phyloP scores from a whole-genome alignment of 805 yeast genomes.

The Teunomyces tritomae region DNA sequence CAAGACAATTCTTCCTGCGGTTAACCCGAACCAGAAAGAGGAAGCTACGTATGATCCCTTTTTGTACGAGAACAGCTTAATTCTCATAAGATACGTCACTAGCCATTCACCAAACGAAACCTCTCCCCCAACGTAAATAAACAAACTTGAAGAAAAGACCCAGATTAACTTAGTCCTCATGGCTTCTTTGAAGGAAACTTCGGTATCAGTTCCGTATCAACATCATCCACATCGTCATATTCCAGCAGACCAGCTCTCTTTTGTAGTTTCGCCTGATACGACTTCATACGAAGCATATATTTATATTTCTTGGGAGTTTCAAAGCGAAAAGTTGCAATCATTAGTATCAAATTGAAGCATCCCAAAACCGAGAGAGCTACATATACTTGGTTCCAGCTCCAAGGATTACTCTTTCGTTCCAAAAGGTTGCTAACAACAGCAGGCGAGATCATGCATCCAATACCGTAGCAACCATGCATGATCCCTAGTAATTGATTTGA shows the following conservation, averaged over 20 bases:
- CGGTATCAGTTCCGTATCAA: background rate
- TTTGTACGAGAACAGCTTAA: slow-evolving; percentile 34
- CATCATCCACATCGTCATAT: background rate
- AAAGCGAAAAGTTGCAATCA: slow-evolving; percentile 30
- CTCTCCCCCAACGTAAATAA: slow-evolving; percentile 52
- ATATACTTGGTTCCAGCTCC: slow-evolving; percentile 51
- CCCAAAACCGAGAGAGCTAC: slow-evolving; percentile 31
- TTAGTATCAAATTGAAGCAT: slow-evolving; percentile 17
- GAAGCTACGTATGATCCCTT: slow-evolving; percentile 48
- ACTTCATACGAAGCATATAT: slow-evolving; percentile 27
- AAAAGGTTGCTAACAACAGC: slow-evolving; percentile 41
- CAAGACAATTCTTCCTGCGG: slow-evolving; percentile 44
- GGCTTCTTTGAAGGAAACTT: slow-evolving; percentile 28
- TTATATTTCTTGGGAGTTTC: slow-evolving; percentile 47
- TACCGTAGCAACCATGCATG: slow-evolving; percentile 52
- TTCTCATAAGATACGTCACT: slow-evolving; percentile 44
- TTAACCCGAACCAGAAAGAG: slow-evolving; percentile 50
- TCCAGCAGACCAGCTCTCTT: slow-evolving; percentile 10
- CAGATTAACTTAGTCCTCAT: slow-evolving; percentile 36
- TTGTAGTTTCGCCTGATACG: slow-evolving; percentile 32
- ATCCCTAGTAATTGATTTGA: slow-evolving; percentile 51
- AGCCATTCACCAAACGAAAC: slow-evolving; percentile 54
- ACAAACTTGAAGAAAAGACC: slow-evolving; percentile 41
- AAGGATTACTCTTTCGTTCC: slow-evolving; percentile 33
- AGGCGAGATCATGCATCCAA: slow-evolving; percentile 54